Percentiles rank a stretch among this genome's conserved stretches.
Conservation (phyloP, 768 basidiomycete genomes). For the Mycena crocata region DNA sequence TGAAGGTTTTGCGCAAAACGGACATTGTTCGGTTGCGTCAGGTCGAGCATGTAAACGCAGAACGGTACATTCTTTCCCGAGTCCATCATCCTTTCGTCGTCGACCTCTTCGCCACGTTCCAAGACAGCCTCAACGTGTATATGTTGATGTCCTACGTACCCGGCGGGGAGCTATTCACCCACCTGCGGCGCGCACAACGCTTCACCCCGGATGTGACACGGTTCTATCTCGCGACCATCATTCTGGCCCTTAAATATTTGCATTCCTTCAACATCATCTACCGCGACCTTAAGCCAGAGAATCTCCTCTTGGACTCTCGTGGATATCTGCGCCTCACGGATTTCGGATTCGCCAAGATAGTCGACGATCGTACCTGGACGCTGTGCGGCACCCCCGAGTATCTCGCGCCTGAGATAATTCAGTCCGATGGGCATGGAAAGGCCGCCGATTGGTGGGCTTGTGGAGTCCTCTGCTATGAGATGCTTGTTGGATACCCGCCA, state of each 20-base stretch:
- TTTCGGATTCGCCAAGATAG: slow-evolving; percentile 98
- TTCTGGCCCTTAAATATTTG: slow-evolving; percentile 93
- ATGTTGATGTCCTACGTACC: slow-evolving; percentile 98
- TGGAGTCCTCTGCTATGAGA: slow-evolving; percentile 96
- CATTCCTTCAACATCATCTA: slow-evolving; percentile 98
- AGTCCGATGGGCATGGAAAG: slow-evolving; percentile 97
- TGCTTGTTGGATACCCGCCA: slow-evolving; percentile 98
- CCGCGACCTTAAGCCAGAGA: slow-evolving; percentile 98
- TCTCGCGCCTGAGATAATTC: slow-evolving; percentile 97
- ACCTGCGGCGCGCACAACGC: slow-evolving; percentile 91
- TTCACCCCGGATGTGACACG: slow-evolving; percentile 98
- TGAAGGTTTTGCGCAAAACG: slow-evolving; percentile 90
- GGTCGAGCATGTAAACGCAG: slow-evolving; percentile 97
- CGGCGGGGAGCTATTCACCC: slow-evolving; percentile 97
- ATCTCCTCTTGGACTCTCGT: slow-evolving; percentile 92
- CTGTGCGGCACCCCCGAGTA: slow-evolving; percentile 97
- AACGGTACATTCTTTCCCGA: slow-evolving; percentile 91
- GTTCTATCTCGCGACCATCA: slow-evolving; percentile 96
- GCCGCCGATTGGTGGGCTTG: slow-evolving; percentile 99
- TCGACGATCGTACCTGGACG: slow-evolving; percentile 98
- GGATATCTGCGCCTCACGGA: slow-evolving; percentile 97
- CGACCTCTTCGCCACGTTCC: slow-evolving; percentile 94
- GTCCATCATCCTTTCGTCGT: slow-evolving; percentile 97
- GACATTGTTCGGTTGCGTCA: slow-evolving; percentile 92
- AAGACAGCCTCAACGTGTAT: slow-evolving; percentile 96